Base-by-base conservation (phyloP, 768 basidiomycete species). In the Trametopsis cervina region DNA sequence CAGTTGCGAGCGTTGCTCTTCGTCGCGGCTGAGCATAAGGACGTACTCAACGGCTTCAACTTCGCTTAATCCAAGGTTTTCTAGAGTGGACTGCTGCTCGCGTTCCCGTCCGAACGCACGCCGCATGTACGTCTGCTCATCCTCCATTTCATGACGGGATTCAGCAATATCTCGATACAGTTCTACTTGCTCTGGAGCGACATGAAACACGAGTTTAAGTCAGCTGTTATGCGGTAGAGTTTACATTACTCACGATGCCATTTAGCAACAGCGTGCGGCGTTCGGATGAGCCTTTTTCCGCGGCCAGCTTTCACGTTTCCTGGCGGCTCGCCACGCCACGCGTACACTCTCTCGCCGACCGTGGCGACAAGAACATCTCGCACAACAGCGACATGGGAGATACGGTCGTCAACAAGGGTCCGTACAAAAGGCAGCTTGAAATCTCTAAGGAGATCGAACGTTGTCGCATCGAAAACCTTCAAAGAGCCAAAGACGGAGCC, bases 21-120 rank as follows among this genome's bases (percentile, higher is more conserved):
- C 86, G 40, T 92, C 89, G 7, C 85, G 79, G 53, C 87, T 90
- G 54, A 91, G 73, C 87, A 91, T 91, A 40, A 92, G 61, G 0
- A 81, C 73, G 55, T 92, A 92, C 57, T 89, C 84, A 22, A 91
- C 66, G 0, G 83, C 86, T 57, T 89, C 89, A 1, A 64, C 63
- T 56, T 92, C 89, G 48, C 73, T 80, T 35, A 91, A 65, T 2
- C 89, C 89, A 3, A 92, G 72, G n/a, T 65, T 63, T 26, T 78
- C 69, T 20, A 90, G 61, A 10, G 74, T 71, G 2, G 69, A 69
- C 11, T 66, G 66, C 52, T 91, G 85, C 54, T 80, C 83, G 21
- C 69, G 67, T 51, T 78, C 77, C 26, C 76, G 71, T 0, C 72
- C 72, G 53, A 74, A 68, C 2, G 60, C 61, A 13, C 63, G 66